Base-by-base conservation (phyloP, 495 filamentous ascomycete species). In the Cercophora scortea region DNA sequence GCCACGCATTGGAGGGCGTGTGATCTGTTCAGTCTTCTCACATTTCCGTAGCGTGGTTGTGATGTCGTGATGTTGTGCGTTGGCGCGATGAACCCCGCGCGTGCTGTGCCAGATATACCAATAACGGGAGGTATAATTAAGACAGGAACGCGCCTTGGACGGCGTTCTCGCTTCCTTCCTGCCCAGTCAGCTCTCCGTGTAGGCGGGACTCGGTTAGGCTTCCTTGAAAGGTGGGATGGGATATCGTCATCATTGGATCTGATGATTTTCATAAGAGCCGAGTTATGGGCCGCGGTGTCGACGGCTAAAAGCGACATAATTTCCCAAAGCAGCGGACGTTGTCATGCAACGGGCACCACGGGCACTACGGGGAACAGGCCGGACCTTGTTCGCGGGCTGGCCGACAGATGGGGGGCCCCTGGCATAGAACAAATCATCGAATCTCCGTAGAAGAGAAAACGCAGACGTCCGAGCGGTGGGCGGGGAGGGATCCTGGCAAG, bases 261-360 rank as follows among this genome's bases (percentile, higher is more conserved):
- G 32, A 60, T 53, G 71, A 71, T 72, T 60, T 62, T 60, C 68
- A 65, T 72, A 64, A 68, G 61, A 67, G 61, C 59, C 62, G 64
- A 66, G 52, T 51, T 73, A 72, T 73, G 54, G 61, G 54, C 62
- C 54, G 61, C 47, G 59, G 58, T 54, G 52, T 45, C 52, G 58
- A 62, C 59, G 69, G 67, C 49, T 70, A 71, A 70, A 65, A 51
- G 53, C 42, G 54, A 56, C 52, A 68, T 61, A 71, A 73, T 71
- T 74, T 73, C 71, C 71, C 71, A 71, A 71, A 66, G 41, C 46
- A 57, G 68, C 55, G 51, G 54, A 42, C 53, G 49, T 67, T 64
- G 66, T 74, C 55, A 75, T 75, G 73, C 71, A 59, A 51, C 50
- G 57, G 48, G 42, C 41, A 25, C 25, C 2, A 25, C 25, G 25